Evolutionary conservation across 345 rosid species (phyloP).

Genomic region (Xanthoceras sorbifolium): DNA sequence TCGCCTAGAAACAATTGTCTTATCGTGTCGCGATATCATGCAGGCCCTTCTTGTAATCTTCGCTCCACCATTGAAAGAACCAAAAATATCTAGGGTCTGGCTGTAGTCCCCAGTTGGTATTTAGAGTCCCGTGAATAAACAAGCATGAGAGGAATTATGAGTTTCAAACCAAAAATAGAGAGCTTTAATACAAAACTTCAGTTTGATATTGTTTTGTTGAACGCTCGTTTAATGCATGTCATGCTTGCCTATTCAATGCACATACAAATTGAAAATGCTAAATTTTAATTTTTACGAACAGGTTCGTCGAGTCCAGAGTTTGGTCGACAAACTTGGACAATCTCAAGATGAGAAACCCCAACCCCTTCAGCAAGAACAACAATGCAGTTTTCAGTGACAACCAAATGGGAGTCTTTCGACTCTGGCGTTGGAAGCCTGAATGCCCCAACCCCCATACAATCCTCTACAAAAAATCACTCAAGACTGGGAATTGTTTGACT

Average conservation of each 20-base stretch:
- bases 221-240: not conserved
- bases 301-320: constrained; percentile 46
- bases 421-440: constrained; percentile 37
- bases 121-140: no score
- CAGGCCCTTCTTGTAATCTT: not conserved
- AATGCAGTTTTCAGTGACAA: constrained; percentile 30
- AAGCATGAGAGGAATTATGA: no score
- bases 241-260: not conserved
- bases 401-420: constrained; percentile 39
- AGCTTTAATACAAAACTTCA: no score
- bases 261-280: not conserved
- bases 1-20: not conserved
- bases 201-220: no score
- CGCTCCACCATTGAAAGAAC: not conserved
- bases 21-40: constrained; percentile 18
- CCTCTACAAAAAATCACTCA: constrained; percentile 44
- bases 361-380: constrained; percentile 24
- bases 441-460: constrained; percentile 27
- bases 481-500: constrained; percentile 51
- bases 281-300: constrained; percentile 14
- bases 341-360: constrained; percentile 40
- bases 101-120: no score
- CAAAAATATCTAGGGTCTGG: no score
- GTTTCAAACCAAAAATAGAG: no score
- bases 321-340: constrained; percentile 41